phyloP scores from a whole-genome alignment of 2,329 filamentous ascomycete genomes.

The Fusarium abutilonis region DNA sequence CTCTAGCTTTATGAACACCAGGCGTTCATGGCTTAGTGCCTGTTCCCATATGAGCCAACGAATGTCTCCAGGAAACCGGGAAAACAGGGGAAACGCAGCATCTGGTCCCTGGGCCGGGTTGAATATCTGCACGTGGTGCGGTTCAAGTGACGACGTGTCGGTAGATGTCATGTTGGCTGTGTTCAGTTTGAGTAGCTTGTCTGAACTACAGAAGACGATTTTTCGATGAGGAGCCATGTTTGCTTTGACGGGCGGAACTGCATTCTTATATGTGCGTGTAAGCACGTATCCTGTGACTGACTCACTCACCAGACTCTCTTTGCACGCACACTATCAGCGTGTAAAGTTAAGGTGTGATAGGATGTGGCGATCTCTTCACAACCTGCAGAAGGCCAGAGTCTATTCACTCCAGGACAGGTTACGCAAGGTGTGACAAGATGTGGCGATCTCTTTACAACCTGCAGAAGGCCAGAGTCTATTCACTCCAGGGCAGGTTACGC shows the following conservation, averaged over 20 bases:
- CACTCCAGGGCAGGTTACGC: not conserved
- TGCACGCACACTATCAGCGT: too few relatives aligned
- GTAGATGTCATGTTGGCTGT: not conserved
- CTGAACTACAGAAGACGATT: not conserved
- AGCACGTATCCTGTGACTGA: not conserved
- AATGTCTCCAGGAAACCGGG: not conserved
- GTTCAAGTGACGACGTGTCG: not conserved
- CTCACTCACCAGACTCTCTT: not conserved
- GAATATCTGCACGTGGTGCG: not conserved
- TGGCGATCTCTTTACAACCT: too few relatives aligned
- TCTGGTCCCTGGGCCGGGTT: not conserved
- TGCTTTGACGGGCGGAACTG: not conserved
- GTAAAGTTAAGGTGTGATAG: too few relatives aligned
- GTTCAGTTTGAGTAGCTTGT: not conserved
- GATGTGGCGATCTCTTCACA: too few relatives aligned
- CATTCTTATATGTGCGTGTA: not conserved
- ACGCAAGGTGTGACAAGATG: too few relatives aligned
- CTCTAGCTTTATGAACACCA: not conserved
- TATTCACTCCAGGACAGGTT: not conserved
- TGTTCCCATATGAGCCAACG: constrained; percentile 15
- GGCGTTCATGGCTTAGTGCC: not conserved
- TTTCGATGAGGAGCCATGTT: not conserved
- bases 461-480: too few relatives aligned
- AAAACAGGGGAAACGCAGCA: constrained; percentile 1
- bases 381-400: too few relatives aligned